Base-by-base conservation (phyloP, 805 yeast species). In the Barnettozyma sp. region DNA sequence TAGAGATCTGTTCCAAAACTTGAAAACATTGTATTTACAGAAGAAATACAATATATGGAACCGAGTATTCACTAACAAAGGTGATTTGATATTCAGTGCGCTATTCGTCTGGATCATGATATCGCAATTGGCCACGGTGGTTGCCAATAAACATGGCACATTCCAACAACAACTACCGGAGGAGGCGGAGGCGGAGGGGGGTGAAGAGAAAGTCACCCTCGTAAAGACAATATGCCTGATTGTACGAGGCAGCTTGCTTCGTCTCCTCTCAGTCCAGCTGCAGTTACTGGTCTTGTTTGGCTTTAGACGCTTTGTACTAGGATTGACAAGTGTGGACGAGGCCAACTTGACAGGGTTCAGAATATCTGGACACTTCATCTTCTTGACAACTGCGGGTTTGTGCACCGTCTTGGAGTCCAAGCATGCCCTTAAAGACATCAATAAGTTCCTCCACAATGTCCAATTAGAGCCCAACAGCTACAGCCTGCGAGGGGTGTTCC, bases 11-110 rank as follows among this genome's bases (percentile, higher is more conserved):
- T 33, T 37, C 33, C 16, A 26, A 7, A 37, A 37, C 20, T 22
- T 37, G 23, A 37, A 37, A 26, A 37, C 40, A 12, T 25, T 37
- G 14, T 27, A 27, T 12, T 7, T 38, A 7, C 30, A 48, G 26
- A 33, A 42, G 6, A 43, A 46, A 8, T n/a, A 23, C 4, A 46
- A 42, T 23, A 6, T 38, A 4, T 25, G 46, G 23, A 48, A 50
- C 31, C 11, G 26, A 7, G 3, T 48, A 6, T 48, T 48, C 35
- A 51, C 46, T 2, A 37, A 46, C 8, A 36, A 46, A 28, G 48
- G 50, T 1, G 41, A 41, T 27, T 17, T 28, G 2, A 16, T 46
- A 7, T 46, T 36, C 30, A 38, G 39, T 4, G 23, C 34, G 2
- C 14, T 45, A 2, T 49, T 36, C 22, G 11, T 40, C 1, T n/a